Conservation (phyloP, 2,329 filamentous ascomycete genomes). For the Biscogniauxia marginata region DNA sequence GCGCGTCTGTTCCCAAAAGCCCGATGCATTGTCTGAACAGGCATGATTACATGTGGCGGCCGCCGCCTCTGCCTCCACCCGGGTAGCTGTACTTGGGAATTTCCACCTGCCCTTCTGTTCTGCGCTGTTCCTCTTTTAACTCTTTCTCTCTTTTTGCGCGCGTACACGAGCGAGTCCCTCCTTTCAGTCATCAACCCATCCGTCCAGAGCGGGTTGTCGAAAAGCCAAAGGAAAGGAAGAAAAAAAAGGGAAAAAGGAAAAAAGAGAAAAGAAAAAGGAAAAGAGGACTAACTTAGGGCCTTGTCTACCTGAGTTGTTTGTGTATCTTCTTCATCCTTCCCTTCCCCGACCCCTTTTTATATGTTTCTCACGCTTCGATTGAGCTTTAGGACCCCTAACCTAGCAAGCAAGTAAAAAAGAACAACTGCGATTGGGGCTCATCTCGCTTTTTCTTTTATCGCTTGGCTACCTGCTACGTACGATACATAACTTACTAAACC, state of each 20-base stretch:
- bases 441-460: neutral
- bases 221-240: slow-evolving; percentile 1
- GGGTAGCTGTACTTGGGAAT: slow-evolving; percentile 9
- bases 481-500: neutral
- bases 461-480: neutral
- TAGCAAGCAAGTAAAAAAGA: slow-evolving; percentile 3
- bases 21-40: slow-evolving; percentile 24
- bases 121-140: neutral
- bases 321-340: slow-evolving; percentile 1
- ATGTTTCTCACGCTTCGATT: neutral
- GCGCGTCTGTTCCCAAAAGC: slow-evolving; percentile 14
- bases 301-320: neutral
- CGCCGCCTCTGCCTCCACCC: slow-evolving; percentile 8
- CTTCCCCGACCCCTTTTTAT: neutral
- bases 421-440: neutral
- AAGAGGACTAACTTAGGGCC: neutral
- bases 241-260: neutral
- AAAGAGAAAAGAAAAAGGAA: neutral
- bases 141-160: neutral
- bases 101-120: neutral
- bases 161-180: slow-evolving; percentile 10
- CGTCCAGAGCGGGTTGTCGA: neutral
- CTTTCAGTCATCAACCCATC: slow-evolving; percentile 13
- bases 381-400: neutral
- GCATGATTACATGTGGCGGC: slow-evolving; percentile 15